phyloP scores from a whole-genome alignment of 2,329 filamentous ascomycete genomes.

The Colletotrichum higginsianum region DNA sequence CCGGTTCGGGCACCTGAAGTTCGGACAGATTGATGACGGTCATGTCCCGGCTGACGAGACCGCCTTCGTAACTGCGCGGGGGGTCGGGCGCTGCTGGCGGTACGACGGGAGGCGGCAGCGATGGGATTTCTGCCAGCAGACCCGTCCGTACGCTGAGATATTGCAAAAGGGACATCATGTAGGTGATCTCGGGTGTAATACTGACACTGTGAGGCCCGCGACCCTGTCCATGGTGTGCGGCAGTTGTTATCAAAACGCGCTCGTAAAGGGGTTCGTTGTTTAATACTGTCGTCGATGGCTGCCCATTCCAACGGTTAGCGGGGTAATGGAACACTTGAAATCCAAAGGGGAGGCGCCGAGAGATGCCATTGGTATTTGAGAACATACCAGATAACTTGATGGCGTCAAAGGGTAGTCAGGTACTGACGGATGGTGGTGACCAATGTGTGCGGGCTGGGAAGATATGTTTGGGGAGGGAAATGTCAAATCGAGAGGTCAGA shows the following conservation, averaged over 20 bases:
- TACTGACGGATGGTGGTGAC: neutral
- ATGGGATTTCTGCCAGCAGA: conserved; percentile 38
- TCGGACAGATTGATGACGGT: conserved; percentile 41
- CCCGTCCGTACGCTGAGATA: conserved; percentile 46
- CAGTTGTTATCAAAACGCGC: conserved; percentile 23
- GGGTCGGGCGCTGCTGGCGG: conserved; percentile 39
- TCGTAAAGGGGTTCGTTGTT: conserved; percentile 35
- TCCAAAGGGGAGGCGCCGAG: conserved; percentile 8
- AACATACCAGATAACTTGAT: conserved; percentile 26
- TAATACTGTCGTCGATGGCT: conserved; percentile 34
- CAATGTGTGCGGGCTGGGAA: neutral
- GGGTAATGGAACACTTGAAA: conserved; percentile 52
- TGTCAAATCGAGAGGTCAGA: neutral
- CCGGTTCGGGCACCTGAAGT: conserved; percentile 25
- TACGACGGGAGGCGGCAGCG: conserved; percentile 24
- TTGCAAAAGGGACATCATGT: conserved; percentile 42
- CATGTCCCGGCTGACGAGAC: conserved; percentile 42
- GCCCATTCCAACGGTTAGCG: conserved; percentile 59
- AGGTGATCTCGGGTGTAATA: conserved; percentile 23
- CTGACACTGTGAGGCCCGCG: conserved; percentile 43
- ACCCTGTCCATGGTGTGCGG: conserved; percentile 37
- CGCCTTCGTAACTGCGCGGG: conserved; percentile 27
- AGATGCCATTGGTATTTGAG: neutral
- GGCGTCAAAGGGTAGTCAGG: conserved; percentile 6
- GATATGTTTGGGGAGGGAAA: conserved; percentile 13